Conservation (phyloP, 2,329 filamentous ascomycete genomes). For the Akanthomyces uredinophilus region DNA sequence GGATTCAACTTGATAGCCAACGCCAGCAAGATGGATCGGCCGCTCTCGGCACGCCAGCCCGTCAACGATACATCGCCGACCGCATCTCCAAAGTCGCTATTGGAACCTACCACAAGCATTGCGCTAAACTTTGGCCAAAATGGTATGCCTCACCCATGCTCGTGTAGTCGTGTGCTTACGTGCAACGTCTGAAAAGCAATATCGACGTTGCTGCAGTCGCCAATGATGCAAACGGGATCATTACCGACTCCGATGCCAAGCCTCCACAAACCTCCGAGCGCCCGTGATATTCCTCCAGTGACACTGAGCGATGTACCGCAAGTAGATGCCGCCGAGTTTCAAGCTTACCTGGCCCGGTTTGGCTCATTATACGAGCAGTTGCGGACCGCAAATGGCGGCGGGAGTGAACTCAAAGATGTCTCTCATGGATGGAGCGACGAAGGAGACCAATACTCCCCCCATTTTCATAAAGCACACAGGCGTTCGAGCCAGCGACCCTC, state of each 20-base stretch:
- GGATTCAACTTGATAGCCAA: too few species aligned
- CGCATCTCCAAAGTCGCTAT: too few species aligned
- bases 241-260: not conserved
- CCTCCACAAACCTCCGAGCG: not conserved
- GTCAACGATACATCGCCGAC: too few species aligned
- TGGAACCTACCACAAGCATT: too few species aligned
- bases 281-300: not conserved
- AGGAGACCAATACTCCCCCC: not conserved
- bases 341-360: not conserved
- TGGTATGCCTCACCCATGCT: not conserved
- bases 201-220: not conserved
- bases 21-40: too few species aligned
- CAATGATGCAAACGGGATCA: not conserved
- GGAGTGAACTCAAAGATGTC: not conserved
- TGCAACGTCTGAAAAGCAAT: not conserved
- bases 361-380: not conserved
- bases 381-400: not conserved
- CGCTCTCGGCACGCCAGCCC: too few species aligned
- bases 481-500: not conserved
- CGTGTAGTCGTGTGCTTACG: not conserved
- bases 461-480: not conserved
- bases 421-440: not conserved
- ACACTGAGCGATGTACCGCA: not conserved
- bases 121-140: not conserved
- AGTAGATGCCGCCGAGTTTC: not conserved